Conservation (phyloP, 2,329 filamentous ascomycete species). For the Apiospora saccharicola region DNA sequence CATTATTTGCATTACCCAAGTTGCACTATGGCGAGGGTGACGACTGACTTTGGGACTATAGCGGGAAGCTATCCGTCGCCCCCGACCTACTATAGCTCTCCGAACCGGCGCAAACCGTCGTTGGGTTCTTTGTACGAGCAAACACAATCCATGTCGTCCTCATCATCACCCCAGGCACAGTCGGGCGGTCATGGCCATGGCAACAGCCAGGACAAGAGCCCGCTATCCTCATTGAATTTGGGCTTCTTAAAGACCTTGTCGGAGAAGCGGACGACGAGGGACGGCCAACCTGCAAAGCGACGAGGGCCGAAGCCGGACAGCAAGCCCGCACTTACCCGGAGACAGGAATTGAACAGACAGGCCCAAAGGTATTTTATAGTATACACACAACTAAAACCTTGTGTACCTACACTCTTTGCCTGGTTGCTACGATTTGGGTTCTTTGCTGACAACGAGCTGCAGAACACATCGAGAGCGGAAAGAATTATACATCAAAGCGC, state of each 20-base stretch:
- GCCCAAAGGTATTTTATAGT: slow-evolving; percentile 77
- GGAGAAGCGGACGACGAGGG: slow-evolving; percentile 82
- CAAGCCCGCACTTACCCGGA: slow-evolving; percentile 89
- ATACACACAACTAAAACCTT: background rate
- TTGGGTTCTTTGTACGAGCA: slow-evolving; percentile 44
- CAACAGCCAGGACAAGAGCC: slow-evolving; percentile 40
- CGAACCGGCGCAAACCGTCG: slow-evolving; percentile 40
- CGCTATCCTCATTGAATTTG: slow-evolving; percentile 58
- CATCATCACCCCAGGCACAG: slow-evolving; percentile 50
- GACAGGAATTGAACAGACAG: slow-evolving; percentile 94
- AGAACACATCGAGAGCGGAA: slow-evolving; percentile 97
- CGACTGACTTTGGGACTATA: slow-evolving; percentile 47
- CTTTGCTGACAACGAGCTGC: slow-evolving; percentile 31
- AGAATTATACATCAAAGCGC: slow-evolving; percentile 91
- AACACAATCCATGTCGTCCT: slow-evolving; percentile 53
- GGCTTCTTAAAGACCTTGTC: slow-evolving; percentile 71
- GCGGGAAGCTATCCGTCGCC: slow-evolving; percentile 46
- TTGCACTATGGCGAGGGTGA: slow-evolving; percentile 38
- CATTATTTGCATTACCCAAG: background rate
- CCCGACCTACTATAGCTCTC: slow-evolving; percentile 43
- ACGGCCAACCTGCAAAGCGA: slow-evolving; percentile 86
- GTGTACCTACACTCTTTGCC: background rate
- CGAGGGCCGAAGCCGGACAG: slow-evolving; percentile 96
- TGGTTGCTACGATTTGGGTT: background rate
- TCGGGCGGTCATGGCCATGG: slow-evolving; percentile 29